phyloP scores from a whole-genome alignment of 2,329 filamentous ascomycete genomes.

The Cadophora luteo-olivacea region DNA sequence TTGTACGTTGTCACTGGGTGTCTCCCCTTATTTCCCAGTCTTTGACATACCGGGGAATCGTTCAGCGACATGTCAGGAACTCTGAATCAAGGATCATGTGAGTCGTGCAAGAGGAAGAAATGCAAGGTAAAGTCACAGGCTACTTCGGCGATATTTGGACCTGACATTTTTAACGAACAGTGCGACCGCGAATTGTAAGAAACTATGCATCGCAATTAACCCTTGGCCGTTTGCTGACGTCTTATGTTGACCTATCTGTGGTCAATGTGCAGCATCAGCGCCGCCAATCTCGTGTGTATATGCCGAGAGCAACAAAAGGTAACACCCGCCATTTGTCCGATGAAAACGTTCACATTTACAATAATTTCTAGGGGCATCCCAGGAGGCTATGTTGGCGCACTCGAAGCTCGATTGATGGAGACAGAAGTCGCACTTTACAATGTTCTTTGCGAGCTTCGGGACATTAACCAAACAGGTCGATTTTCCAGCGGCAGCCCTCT shows the following conservation, averaged over 20 bases:
- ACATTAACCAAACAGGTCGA: background rate
- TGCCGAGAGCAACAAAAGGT: conserved; percentile 25
- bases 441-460: conserved; percentile 25
- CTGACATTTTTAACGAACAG: background rate
- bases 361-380: conserved; percentile 43
- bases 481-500: background rate
- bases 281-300: conserved; percentile 13
- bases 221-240: background rate
- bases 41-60: background rate
- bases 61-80: background rate
- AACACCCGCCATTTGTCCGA: background rate
- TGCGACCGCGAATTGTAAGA: conserved; percentile 24
- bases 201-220: background rate
- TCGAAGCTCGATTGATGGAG: conserved; percentile 47
- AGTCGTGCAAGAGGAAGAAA: conserved; percentile 24
- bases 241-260: conserved; percentile 16
- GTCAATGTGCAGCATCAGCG: conserved; percentile 10
- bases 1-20: background rate
- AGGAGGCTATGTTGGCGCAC: conserved; percentile 48
- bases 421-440: conserved; percentile 43
- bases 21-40: background rate
- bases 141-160: background rate
- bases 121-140: conserved; percentile 20
- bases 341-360: background rate
- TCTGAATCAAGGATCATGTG: conserved; percentile 16